phyloP scores from a whole-genome alignment of 2,329 filamentous ascomycete genomes.

The Penicillium vulpinum region DNA sequence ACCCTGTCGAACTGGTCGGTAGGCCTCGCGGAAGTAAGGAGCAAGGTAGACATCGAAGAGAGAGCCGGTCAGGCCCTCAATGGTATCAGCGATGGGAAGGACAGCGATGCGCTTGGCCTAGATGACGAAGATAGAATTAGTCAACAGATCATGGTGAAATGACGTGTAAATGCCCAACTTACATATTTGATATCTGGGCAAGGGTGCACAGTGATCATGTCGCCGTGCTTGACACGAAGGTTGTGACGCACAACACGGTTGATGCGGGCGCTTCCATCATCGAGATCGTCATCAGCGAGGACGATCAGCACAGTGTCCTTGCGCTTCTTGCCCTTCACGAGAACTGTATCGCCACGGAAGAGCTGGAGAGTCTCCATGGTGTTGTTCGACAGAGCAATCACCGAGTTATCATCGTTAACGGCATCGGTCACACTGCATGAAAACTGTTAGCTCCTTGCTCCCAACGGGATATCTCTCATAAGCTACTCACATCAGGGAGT shows the following conservation, averaged over 20 bases:
- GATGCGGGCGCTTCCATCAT: constrained; percentile 94
- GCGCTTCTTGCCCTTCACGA: constrained; percentile 99
- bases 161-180: constrained; percentile 44
- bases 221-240: constrained; percentile 95
- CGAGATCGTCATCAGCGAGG: constrained; percentile 93
- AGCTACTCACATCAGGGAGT: constrained; percentile 82
- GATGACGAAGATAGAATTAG: constrained; percentile 23
- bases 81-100: constrained; percentile 94
- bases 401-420: constrained; percentile 99
- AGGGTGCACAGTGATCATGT: constrained; percentile 94
- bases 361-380: constrained; percentile 98
- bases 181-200: constrained; percentile 99
- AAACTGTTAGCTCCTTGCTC: constrained; percentile 24
- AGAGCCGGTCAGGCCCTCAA: constrained; percentile 95
- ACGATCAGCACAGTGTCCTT: constrained; percentile 99
- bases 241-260: constrained; percentile 99
- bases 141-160: not conserved
- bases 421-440: constrained; percentile 85
- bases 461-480: constrained; percentile 3
- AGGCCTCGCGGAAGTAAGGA: constrained; percentile 98
- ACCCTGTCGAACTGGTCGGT: constrained; percentile 93
- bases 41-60: constrained; percentile 99
- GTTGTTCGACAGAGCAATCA: constrained; percentile 96
- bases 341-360: constrained; percentile 96
- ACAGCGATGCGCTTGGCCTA: constrained; percentile 99